phyloP scores from a whole-genome alignment of 106 monocot species.

The Allium fistulosum region DNA sequence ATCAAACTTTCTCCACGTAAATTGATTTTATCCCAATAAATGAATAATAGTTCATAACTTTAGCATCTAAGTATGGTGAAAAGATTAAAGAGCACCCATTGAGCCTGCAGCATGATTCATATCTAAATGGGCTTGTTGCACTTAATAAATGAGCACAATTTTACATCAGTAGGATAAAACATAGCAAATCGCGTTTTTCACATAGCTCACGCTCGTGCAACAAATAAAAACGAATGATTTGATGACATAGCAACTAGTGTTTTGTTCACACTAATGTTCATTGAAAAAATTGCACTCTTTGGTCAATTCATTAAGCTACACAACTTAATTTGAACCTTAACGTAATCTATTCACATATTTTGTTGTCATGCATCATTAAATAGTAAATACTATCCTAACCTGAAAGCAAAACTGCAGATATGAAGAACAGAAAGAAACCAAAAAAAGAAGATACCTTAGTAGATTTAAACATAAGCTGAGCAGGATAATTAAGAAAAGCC shows the following conservation, averaged over 20 bases:
- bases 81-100: neutral
- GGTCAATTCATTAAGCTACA: no score
- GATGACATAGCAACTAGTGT: no score
- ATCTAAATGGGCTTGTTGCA: neutral
- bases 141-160: neutral
- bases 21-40: neutral
- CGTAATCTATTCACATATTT: no score
- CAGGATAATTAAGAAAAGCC: slow-evolving; percentile 94
- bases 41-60: neutral
- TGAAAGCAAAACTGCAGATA: no score
- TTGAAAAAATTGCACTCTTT: no score
- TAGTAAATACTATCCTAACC: no score
- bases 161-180: neutral
- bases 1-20: neutral
- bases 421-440: neutral
- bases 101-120: neutral
- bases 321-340: no score
- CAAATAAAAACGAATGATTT: no score
- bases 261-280: no score
- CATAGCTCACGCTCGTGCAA: no score
- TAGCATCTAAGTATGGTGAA: neutral
- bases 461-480: slow-evolving; percentile 97
- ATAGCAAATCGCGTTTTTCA: no score
- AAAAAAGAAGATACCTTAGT: slow-evolving; percentile 48
- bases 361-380: no score